These are phyloP conservation scores for Dimargaris cristalligena DNA, from an alignment of 192 early-diverging fungal genomes.

Conservation along the genomic window DNA sequence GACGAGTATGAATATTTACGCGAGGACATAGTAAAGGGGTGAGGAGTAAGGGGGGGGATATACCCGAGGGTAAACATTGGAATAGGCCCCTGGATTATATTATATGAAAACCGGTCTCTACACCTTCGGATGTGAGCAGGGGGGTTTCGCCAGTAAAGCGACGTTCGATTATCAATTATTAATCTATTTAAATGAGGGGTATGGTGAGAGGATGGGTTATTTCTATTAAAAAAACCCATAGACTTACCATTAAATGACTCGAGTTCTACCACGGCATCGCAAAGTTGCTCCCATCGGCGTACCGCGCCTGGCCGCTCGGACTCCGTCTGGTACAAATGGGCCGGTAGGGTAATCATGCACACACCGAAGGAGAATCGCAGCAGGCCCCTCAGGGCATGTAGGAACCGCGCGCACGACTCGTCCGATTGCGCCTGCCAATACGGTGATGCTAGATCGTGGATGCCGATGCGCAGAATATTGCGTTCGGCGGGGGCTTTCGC, in stretches of 20 bases:
- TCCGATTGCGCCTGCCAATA: slow-evolving; percentile 48
- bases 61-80: no score
- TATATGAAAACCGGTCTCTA: no score
- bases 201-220: no score
- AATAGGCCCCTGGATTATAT: no score
- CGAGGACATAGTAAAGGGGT: no score
- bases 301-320: slow-evolving; percentile 26
- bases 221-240: no score
- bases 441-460: slow-evolving; percentile 67
- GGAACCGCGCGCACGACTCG: slow-evolving; percentile 36
- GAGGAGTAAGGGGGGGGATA: no score
- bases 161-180: no score
- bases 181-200: no score
- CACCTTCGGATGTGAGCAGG: no score
- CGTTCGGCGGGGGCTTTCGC: slow-evolving; percentile 25
- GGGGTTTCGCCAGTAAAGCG: no score
- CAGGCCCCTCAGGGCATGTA: slow-evolving; percentile 56
- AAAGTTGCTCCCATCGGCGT: slow-evolving; percentile 54
- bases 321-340: slow-evolving; percentile 42
- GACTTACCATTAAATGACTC: slow-evolving; percentile 79
- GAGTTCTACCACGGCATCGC: slow-evolving; percentile 74
- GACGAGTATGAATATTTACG: no score
- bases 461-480: slow-evolving; percentile 59
- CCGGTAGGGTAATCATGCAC: slow-evolving; percentile 67
- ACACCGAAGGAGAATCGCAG: slow-evolving; percentile 59